A percentile compares a stretch with the other conserved stretches of the same genome.
Conservation (phyloP, 345 rosid species). For the Sonneratia caseolaris region DNA sequence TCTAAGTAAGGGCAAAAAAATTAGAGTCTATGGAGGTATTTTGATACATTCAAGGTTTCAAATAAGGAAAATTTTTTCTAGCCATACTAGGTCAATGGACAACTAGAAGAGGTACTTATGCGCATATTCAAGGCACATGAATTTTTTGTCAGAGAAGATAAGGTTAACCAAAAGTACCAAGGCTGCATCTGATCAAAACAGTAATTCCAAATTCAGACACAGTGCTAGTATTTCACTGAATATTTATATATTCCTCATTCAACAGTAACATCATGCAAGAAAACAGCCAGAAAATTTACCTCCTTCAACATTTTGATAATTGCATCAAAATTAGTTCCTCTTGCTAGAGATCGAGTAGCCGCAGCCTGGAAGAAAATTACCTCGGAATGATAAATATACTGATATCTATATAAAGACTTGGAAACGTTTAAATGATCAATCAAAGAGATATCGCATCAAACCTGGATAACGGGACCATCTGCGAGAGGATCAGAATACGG, state of each 20-base stretch:
- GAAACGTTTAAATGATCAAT: neutral
- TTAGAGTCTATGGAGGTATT: neutral
- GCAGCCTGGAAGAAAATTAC: slow-evolving; percentile 57
- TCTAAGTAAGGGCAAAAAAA: neutral
- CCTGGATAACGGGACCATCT: slow-evolving; percentile 96
- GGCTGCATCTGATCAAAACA: neutral
- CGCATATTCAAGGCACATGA: neutral
- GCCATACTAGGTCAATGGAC: neutral
- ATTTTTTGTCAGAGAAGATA: neutral
- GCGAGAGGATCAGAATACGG: slow-evolving; percentile 91
- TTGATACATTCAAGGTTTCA: neutral
- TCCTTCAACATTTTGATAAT: slow-evolving; percentile 65
- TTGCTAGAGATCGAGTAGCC: slow-evolving; percentile 69
- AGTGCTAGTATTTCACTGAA: neutral
- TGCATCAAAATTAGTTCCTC: slow-evolving; percentile 63
- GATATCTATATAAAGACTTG: neutral
- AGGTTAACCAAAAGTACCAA: neutral
- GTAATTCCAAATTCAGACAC: neutral
- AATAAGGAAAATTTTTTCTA: neutral
- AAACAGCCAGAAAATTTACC: slow-evolving; percentile 20
- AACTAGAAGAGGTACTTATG: neutral
- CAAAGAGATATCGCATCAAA: slow-evolving; percentile 13
- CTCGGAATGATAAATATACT: slow-evolving; percentile 1
- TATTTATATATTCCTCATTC: neutral
- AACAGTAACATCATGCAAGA: neutral